Base-by-base conservation (phyloP, 352 stramenopile genomes). In the Discostella stelligera region DNA sequence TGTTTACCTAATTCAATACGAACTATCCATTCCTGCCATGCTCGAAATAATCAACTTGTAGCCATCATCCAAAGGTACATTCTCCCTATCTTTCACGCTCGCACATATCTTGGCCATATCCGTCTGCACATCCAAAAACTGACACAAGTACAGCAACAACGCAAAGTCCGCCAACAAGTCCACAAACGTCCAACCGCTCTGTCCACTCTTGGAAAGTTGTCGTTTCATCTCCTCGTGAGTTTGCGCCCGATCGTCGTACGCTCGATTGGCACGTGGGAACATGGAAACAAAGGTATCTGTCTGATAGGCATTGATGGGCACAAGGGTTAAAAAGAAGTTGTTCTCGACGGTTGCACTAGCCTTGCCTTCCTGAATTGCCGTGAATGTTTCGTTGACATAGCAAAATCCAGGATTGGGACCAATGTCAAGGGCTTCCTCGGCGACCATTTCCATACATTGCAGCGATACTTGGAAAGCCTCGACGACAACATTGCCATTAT, bases 371-470 rank as follows among this genome's bases (percentile, higher is more conserved):
- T 98, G 95, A 66, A 99, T 95, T 37, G 96, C 97, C 16, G 97
- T 98, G 82, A 98, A 99, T 0, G 97, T 98, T 71, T 97, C 94
- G 74, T 94, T 94, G 5, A 99, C 90, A n/a, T 90, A 83, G 75
- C 94, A 98, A 62, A 89, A 89, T 85, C 95, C 96, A 4, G 94
- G 94, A 85, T 98, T 84, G 5, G 94, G 89, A 74, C 95, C 92
- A 60, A 97, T 89, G 50, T 96, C 78, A 37, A 98, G 70, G 41
- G 95, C 96, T 64, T 97, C 96, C 70, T 97, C 95, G 20, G 95
- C 96, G 44, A 97, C 98, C 97, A 99, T 98, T 67, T 98, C 96
- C 85, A 98, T 97, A 81, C 96, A 98, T 81, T 98, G 95, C 80
- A 98, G 91, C 71, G 91, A 97, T 46, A 98, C 90, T 89, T 98